These are phyloP conservation scores for Ammopiptanthus mongolicus DNA, from an alignment of 306 rosid genomes.

Conservation along the genomic window DNA sequence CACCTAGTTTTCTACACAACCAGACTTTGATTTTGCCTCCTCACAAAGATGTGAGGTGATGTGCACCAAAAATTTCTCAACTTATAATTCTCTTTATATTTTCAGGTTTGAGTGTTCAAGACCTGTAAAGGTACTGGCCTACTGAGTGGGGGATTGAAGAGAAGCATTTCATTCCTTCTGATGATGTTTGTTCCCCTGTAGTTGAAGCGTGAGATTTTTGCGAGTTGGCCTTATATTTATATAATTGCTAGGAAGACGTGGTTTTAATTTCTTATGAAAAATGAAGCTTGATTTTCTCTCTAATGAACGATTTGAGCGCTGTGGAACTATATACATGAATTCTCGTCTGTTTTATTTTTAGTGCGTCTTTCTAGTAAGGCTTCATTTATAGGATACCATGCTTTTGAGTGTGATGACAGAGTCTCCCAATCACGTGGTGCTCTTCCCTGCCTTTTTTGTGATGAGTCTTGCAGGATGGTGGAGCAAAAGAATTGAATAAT, in stretches of 20 bases:
- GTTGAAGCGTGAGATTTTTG: conserved; percentile 16
- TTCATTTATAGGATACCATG: neutral
- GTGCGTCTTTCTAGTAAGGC: neutral
- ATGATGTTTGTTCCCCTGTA: conserved; percentile 13
- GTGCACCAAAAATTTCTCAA: neutral
- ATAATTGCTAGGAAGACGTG: neutral
- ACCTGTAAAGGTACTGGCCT: conserved; percentile 38
- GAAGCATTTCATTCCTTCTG: conserved; percentile 3
- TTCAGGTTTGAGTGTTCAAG: conserved; percentile 87
- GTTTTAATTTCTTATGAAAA: neutral
- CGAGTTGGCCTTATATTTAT: conserved; percentile 5
- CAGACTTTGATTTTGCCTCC: too few relatives aligned
- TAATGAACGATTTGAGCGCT: neutral
- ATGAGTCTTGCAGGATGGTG: neutral
- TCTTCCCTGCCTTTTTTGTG: neutral
- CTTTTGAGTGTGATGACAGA: neutral
- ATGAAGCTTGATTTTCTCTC: conserved; percentile 3
- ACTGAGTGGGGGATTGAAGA: neutral
- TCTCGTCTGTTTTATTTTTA: neutral
- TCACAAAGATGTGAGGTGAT: neutral
- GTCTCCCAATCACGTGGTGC: neutral
- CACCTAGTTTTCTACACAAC: too few relatives aligned
- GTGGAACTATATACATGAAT: neutral
- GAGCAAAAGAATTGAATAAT: neutral
- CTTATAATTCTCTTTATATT: neutral